Percentiles rank a stretch among this genome's conserved stretches.
Evolutionary conservation across 352 stramenopile species (phyloP).

Genomic region (Plasmopara halstedii): DNA sequence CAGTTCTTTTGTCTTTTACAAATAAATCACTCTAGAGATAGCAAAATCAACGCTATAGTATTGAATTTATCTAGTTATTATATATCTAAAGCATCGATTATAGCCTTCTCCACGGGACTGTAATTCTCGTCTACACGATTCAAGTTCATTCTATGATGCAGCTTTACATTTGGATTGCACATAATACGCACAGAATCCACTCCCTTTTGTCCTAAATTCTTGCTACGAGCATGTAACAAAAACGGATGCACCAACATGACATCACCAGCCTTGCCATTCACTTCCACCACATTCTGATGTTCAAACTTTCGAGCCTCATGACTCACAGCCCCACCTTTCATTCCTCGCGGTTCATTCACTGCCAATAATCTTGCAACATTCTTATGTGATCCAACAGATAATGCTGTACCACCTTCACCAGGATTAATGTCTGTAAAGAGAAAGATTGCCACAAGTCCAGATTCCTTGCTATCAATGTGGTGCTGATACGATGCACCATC

Average conservation of each 20-base stretch:
- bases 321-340: slow-evolving; percentile 53
- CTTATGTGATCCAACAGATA: slow-evolving; percentile 61
- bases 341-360: slow-evolving; percentile 38
- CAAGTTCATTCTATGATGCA: slow-evolving; percentile 46
- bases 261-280: slow-evolving; percentile 58
- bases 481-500: slow-evolving; percentile 61
- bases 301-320: slow-evolving; percentile 28
- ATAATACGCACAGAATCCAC: slow-evolving; percentile 59
- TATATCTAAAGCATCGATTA: slow-evolving; percentile 16
- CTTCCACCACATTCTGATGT: slow-evolving; percentile 42
- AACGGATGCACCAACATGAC: slow-evolving; percentile 80
- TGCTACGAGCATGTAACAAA: slow-evolving; percentile 65
- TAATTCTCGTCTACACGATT: slow-evolving; percentile 22
- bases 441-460: slow-evolving; percentile 38
- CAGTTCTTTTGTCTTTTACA: too few relatives aligned
- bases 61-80: neutral
- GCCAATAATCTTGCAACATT: slow-evolving; percentile 45
- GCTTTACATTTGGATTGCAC: slow-evolving; percentile 54
- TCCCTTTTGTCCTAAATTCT: slow-evolving; percentile 48
- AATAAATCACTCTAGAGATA: too few relatives aligned
- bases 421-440: slow-evolving; percentile 13
- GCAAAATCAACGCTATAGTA: neutral
- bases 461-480: slow-evolving; percentile 33
- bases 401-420: slow-evolving; percentile 44
- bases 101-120: slow-evolving; percentile 37